Percentiles rank a stretch among this genome's conserved stretches.
Conservation (phyloP, 148 eudicot species). For the Mesembryanthemum crystallinum region DNA sequence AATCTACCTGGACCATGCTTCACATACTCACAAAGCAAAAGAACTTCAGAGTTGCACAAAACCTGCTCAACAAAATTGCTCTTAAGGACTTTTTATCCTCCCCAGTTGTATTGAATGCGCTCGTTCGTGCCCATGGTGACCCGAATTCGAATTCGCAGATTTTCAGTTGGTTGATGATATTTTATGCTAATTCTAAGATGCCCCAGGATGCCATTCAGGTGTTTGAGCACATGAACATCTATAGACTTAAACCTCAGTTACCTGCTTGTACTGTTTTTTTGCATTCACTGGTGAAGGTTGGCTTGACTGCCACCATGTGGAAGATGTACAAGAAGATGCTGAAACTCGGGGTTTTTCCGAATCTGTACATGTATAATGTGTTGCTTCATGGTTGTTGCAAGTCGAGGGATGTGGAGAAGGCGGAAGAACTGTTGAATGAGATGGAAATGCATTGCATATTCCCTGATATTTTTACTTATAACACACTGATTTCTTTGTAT, state of each 20-base stretch:
- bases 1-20: constrained; percentile 67
- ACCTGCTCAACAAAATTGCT: constrained; percentile 70
- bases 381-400: constrained; percentile 81
- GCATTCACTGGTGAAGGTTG: constrained; percentile 64
- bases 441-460: constrained; percentile 59
- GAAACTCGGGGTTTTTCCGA: constrained; percentile 66
- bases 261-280: constrained; percentile 83
- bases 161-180: constrained; percentile 91
- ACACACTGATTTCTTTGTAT: constrained; percentile 79
- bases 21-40: constrained; percentile 50
- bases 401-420: constrained; percentile 74
- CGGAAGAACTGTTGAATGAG: constrained; percentile 61
- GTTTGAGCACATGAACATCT: constrained; percentile 74
- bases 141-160: constrained; percentile 58
- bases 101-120: constrained; percentile 60
- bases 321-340: constrained; percentile 70
- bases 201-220: constrained; percentile 75
- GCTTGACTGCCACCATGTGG: constrained; percentile 60
- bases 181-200: constrained; percentile 61
- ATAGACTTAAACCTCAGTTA: constrained; percentile 56
- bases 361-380: constrained; percentile 72
- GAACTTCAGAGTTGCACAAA: constrained; percentile 60
- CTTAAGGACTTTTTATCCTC: constrained; percentile 56
- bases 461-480: constrained; percentile 79
- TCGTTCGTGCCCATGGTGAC: constrained; percentile 35